Evolutionary conservation across 1,139 yeast species (phyloP), one percentile per base, ranked within the genome.

Genomic region (Protomyces pachydermus): DNA sequence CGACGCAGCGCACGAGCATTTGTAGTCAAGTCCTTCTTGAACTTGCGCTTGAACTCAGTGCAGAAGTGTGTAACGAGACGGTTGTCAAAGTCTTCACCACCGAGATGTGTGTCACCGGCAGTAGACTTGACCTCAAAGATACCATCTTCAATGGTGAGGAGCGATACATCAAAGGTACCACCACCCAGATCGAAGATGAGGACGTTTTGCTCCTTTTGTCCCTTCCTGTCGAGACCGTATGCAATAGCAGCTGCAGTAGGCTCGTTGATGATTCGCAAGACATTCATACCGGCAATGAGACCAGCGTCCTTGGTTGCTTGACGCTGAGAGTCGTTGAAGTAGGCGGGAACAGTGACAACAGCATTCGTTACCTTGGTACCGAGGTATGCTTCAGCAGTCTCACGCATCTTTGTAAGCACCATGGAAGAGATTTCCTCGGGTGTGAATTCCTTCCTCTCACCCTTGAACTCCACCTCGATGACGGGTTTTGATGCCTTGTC

Each of bases 41-140:
- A 87, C 87, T 91, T 91, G 86, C 90, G 88, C 85, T 90, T 87
- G 93, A 91, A 91, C 78, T 91, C 97, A 76, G 85, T 84, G 81
- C 86, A 86, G 86, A 91, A 91, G 84, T 84, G 90, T 80, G 88
- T 93, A 78, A 91, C 88, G 77, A 91, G 85, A 85, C 91, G 88
- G 86, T 91, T 86, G 81, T 91, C 97, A 82, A 91, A 91, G 84
- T 91, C 98, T 84, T 91, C 96, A 87, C 98, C 98, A 87, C 98
- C 98, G 84, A 91, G 87, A 82, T 91, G 98, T 76, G 98, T 93
- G 83, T 93, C 97, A 90, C 98, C 98, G 78, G 98, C 97, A 75
- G 98, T 93, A 75, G 98, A 95, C 86, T 91, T 91, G 78, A 93
- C 98, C 77, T 95, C 91, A 87, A 91, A 93, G 76, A 93, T 95